These are phyloP conservation scores for Aleurites moluccanus DNA, from an alignment of 441 rosid genomes.

Conservation along the genomic window DNA sequence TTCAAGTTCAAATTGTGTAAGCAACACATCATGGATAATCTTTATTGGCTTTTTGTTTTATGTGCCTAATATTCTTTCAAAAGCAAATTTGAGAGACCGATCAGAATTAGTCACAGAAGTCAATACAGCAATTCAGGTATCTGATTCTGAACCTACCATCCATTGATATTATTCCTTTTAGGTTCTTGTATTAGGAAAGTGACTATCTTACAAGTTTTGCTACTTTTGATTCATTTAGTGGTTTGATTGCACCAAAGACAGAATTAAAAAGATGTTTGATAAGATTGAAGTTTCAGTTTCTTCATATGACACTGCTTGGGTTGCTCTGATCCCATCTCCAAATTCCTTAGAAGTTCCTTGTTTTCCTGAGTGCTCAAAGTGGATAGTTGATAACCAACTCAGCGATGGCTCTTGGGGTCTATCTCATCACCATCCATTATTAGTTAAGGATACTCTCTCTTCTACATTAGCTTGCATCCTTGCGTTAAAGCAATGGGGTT, in stretches of 20 bases:
- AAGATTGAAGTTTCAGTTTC: constrained; percentile 63
- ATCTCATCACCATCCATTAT: constrained; percentile 36
- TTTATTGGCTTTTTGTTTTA: not conserved
- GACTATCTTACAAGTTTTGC: not conserved
- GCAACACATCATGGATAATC: not conserved
- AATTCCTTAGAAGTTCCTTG: constrained; percentile 44
- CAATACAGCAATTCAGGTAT: constrained; percentile 38
- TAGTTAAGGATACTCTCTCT: constrained; percentile 58
- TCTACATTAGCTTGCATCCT: constrained; percentile 80
- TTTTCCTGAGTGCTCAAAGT: constrained; percentile 64
- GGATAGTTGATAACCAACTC: constrained; percentile 75
- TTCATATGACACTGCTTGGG: constrained; percentile 89
- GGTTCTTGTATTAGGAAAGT: constrained; percentile 11
- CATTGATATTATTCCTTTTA: not conserved
- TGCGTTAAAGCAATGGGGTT: constrained; percentile 70
- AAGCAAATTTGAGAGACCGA: constrained; percentile 32
- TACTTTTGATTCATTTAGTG: constrained; percentile 31
- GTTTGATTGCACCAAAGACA: constrained; percentile 47
- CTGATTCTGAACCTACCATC: constrained; percentile 11
- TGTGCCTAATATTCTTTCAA: constrained; percentile 17
- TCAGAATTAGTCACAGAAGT: constrained; percentile 24
- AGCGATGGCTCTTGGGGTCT: constrained; percentile 87
- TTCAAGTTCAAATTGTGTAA: not conserved
- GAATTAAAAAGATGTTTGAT: constrained; percentile 55
- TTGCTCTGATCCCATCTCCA: constrained; percentile 79